Evolutionary conservation across 179 eudicot genomes (phyloP).

Genomic region (Actinidia arguta): DNA sequence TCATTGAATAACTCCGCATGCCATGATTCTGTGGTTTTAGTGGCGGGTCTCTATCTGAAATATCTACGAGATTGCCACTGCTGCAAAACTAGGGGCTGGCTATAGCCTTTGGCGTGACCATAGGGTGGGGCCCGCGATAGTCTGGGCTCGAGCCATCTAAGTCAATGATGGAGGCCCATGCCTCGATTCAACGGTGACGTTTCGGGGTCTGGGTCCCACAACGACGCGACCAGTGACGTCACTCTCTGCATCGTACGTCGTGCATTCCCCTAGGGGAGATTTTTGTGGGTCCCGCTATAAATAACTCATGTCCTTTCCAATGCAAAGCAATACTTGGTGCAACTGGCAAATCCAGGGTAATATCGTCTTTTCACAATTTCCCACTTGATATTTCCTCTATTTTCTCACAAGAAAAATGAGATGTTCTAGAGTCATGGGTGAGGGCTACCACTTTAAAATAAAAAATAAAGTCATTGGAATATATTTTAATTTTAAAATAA

Average conservation of each 20-base stretch:
- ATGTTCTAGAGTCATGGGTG: too few relatives aligned
- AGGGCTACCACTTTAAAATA: too few relatives aligned
- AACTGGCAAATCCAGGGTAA: background rate
- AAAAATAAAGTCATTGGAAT: too few relatives aligned
- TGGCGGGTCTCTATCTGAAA: background rate
- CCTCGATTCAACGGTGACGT: constrained; percentile 19
- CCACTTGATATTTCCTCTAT: too few relatives aligned
- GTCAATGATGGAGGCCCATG: constrained; percentile 9
- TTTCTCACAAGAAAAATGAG: too few relatives aligned
- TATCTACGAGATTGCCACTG: constrained; percentile 16
- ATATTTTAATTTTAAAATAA: too few relatives aligned
- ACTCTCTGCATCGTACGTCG: too few relatives aligned
- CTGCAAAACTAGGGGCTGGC: constrained; percentile 8
- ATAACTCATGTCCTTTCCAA: background rate
- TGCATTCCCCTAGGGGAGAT: background rate
- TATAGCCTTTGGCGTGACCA: background rate
- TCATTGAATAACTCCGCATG: too few relatives aligned
- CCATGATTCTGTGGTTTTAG: background rate
- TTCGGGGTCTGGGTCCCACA: background rate
- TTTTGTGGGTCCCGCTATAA: background rate
- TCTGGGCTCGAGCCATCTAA: constrained; percentile 10
- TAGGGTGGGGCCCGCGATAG: background rate
- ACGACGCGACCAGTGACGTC: background rate
- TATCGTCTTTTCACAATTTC: background rate
- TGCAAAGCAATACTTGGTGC: background rate